phyloP scores from a whole-genome alignment of 305 asterid genomes.

The Solanum chacoense region DNA sequence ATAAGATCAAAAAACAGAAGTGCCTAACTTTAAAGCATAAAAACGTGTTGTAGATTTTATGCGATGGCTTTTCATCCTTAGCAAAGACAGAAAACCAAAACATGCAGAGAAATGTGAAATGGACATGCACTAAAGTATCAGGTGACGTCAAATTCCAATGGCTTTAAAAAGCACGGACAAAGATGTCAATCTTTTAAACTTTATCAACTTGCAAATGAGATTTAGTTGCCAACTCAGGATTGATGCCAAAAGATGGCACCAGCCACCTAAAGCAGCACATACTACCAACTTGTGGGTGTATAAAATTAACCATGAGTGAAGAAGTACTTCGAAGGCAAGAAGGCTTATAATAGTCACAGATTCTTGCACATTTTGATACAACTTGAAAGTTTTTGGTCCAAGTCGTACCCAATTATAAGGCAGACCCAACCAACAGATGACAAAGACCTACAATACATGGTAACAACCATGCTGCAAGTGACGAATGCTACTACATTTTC shows the following conservation, averaged over 20 bases:
- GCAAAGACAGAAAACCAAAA: not conserved
- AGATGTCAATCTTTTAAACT: not conserved
- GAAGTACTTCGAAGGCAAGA: not conserved
- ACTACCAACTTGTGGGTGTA: not conserved
- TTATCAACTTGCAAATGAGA: not conserved
- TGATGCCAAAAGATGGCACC: not conserved
- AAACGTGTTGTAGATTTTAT: not conserved
- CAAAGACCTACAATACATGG: not conserved
- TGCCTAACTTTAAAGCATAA: not conserved
- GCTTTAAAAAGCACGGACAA: not conserved
- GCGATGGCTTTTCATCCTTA: not conserved
- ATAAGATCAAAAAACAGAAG: not conserved
- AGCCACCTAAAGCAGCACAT: not conserved
- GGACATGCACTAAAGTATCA: not conserved
- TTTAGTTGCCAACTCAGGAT: not conserved
- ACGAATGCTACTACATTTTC: not conserved
- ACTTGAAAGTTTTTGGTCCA: not conserved
- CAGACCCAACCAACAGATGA: not conserved
- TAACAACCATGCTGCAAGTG: not conserved
- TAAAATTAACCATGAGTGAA: not conserved
- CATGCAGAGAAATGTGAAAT: not conserved
- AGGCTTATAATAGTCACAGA: not conserved
- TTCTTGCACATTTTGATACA: not conserved
- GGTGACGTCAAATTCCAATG: conserved; percentile 1
- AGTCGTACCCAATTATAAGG: not conserved